Evolutionary conservation across 192 early-diverging fungal species (phyloP).

Genomic region (Coemansia sp.): DNA sequence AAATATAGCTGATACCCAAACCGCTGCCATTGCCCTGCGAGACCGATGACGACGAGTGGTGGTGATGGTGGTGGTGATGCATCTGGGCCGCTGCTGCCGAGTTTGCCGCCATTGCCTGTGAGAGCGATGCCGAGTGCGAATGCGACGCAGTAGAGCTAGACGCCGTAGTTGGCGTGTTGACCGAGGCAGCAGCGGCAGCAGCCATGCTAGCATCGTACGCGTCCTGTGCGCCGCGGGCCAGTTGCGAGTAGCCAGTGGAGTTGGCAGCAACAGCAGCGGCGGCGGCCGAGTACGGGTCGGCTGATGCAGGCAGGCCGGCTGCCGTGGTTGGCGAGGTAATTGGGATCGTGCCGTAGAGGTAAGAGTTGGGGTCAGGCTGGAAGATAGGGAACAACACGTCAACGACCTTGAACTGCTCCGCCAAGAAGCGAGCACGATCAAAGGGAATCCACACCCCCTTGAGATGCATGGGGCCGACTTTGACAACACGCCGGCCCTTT

Average conservation of each 20-base stretch:
- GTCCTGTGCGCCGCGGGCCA: slow-evolving; percentile 45
- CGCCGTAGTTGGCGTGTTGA: slow-evolving; percentile 18
- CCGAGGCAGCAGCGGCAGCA: slow-evolving; percentile 18
- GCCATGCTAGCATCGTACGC: slow-evolving; percentile 34
- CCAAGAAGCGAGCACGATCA: slow-evolving; percentile 64
- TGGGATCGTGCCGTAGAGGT: slow-evolving; percentile 61
- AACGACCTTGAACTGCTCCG: slow-evolving; percentile 73
- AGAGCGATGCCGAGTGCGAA: slow-evolving; percentile 54
- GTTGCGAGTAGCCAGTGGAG: slow-evolving; percentile 39
- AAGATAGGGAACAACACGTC: slow-evolving; percentile 77
- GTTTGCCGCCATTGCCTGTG: slow-evolving; percentile 46
- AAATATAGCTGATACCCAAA: slow-evolving; percentile 44
- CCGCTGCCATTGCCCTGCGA: slow-evolving; percentile 38
- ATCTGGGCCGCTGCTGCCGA: slow-evolving; percentile 21
- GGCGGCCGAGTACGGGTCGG: slow-evolving; percentile 46
- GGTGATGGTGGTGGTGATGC: slow-evolving; percentile 37
- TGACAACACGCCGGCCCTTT: slow-evolving; percentile 82
- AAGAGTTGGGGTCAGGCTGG: slow-evolving; percentile 69
- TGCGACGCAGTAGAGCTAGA: slow-evolving; percentile 38
- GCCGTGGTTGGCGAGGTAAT: slow-evolving; percentile 53
- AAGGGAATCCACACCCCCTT: slow-evolving; percentile 88
- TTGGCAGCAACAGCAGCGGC: slow-evolving; percentile 12
- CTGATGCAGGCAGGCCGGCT: slow-evolving; percentile 38
- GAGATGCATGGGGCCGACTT: slow-evolving; percentile 84
- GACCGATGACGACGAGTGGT: slow-evolving; percentile 21